Base-by-base conservation (phyloP, 2,329 filamentous ascomycete genomes). In the Xylariales sp. region DNA sequence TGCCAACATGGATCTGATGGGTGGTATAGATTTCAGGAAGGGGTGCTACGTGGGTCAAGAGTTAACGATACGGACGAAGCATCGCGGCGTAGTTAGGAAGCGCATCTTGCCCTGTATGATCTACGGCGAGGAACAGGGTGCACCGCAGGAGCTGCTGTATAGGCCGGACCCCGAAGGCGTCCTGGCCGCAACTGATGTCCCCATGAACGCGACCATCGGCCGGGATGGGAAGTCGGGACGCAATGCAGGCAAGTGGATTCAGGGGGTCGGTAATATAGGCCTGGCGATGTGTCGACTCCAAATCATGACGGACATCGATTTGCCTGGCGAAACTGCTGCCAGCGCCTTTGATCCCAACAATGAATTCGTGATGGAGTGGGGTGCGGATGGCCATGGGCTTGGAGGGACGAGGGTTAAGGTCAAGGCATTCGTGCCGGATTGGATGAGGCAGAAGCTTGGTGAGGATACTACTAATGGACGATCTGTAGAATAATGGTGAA, bases 21-120 rank as follows among this genome's bases (percentile, higher is more conserved):
- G 78, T 35, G 93, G 81, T 19, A 84, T 98, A 51, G 88, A 96
- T 64, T 98, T 93, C 68, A 81, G 81, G 58, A 98, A 98, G 68
- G 93, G 93, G 6, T 98, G 93, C 66, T 98, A 98, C 63, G 80
- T 97, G 6, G 93, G 93, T 0, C 93, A 98, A 65, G 93, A 98
- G 63, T 75, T 98, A 49, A 97, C 93, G 2, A 95, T 97, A 50
- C 84, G 93, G 31, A 98, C 93, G 2, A 85, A 90, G 60, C 93
- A 98, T 64, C 90, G 86, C 10, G 93, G 93, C 16, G 88, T 98
- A 12, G 88, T 98, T 29, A 76, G 93, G 46, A 95, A 96, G 72
- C 77, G 93, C 37, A 80, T 97, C 37, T 62, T 98, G 39, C 93
- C 93, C 0, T 82, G 91, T 24, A 66, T 84, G 49, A 57, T 96